Conservation (phyloP, 2,329 filamentous ascomycete species). For the Xylariomycetidae sp. region DNA sequence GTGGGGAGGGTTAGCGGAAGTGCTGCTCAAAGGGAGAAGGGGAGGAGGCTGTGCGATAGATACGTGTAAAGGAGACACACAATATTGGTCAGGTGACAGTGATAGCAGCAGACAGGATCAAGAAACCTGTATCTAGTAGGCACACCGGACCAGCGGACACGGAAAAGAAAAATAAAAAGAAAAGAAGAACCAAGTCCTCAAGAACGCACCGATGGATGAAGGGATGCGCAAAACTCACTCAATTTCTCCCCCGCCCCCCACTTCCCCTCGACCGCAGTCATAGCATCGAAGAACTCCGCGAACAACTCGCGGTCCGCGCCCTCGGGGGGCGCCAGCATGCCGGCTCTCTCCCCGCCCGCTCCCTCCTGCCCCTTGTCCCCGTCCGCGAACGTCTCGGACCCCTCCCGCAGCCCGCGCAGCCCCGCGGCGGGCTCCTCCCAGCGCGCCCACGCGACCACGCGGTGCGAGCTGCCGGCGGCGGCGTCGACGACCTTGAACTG, state of each 20-base stretch:
- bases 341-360: not conserved
- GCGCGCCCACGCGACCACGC: slow-evolving; percentile 20
- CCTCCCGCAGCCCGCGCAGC: slow-evolving; percentile 13
- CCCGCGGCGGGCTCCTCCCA: slow-evolving; percentile 19
- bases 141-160: not conserved
- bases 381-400: slow-evolving; percentile 17
- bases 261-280: slow-evolving; percentile 16
- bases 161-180: not conserved
- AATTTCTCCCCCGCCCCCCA: slow-evolving; percentile 20
- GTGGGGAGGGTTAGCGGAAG: not conserved
- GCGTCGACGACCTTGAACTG: slow-evolving; percentile 24
- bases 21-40: not conserved
- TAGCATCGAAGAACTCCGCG: slow-evolving; percentile 15
- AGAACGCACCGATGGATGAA: not conserved
- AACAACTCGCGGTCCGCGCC: slow-evolving; percentile 15
- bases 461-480: slow-evolving; percentile 6
- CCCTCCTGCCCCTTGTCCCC: slow-evolving; percentile 4
- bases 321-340: slow-evolving; percentile 9
- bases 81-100: not conserved
- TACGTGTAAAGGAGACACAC: not conserved
- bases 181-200: too few relatives aligned
- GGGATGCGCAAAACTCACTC: slow-evolving; percentile 12
- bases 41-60: not conserved
- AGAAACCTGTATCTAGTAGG: not conserved
- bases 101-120: not conserved